phyloP scores from a whole-genome alignment of 2,329 filamentous ascomycete species.

The Laburnicola sp. region DNA sequence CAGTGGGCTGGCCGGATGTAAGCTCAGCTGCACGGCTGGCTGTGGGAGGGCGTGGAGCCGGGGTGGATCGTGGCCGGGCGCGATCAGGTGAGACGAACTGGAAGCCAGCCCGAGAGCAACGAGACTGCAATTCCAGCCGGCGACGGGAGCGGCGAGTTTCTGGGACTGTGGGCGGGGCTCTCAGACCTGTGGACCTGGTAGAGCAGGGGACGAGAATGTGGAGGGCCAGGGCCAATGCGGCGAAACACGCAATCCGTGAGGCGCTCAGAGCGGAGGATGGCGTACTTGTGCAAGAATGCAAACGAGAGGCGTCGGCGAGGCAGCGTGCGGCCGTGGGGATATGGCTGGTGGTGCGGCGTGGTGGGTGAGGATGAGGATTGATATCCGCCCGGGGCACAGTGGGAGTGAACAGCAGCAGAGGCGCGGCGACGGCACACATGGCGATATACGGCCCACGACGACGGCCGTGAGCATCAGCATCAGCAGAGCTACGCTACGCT shows the following conservation, averaged over 20 bases:
- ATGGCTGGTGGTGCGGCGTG: conserved; percentile 3
- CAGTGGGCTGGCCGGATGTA: conserved; percentile 31
- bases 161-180: conserved; percentile 27
- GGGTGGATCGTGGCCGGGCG: conserved; percentile 22
- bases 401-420: conserved; percentile 4
- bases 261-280: conserved; percentile 24
- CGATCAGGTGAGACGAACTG: conserved; percentile 27
- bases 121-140: conserved; percentile 22
- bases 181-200: conserved; percentile 33
- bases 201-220: conserved; percentile 35
- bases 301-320: conserved; percentile 24
- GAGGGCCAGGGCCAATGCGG: conserved; percentile 40
- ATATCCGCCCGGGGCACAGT: conserved; percentile 8
- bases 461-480: conserved; percentile 19
- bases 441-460: conserved; percentile 33
- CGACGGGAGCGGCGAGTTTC: conserved; percentile 26
- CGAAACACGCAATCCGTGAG: conserved; percentile 40
- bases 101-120: conserved; percentile 27
- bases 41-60: conserved; percentile 21
- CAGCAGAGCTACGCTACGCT: conserved; percentile 28
- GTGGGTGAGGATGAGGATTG: conserved; percentile 4
- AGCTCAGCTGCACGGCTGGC: conserved; percentile 37
- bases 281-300: conserved; percentile 25
- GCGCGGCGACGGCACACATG: conserved; percentile 28
- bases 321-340: conserved; percentile 7